phyloP scores from a whole-genome alignment of 1,284 basidiomycete species.

The Papiliotrema laurentii region DNA sequence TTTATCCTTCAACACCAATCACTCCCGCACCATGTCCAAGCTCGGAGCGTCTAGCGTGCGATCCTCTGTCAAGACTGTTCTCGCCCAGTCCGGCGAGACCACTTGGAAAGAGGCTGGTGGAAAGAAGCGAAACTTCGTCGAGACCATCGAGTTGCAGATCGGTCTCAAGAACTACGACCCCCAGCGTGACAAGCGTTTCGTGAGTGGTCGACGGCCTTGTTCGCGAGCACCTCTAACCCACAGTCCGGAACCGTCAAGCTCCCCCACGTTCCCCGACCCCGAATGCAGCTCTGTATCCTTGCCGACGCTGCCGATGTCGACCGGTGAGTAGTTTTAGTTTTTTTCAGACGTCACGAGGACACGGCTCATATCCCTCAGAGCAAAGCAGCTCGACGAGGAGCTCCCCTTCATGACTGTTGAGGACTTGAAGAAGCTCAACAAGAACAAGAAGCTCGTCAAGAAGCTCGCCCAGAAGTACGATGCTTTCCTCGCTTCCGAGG shows the following conservation, averaged over 20 bases:
- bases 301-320: constrained; percentile 99
- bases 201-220: constrained; percentile 16
- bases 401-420: constrained; percentile 88
- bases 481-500: constrained; percentile 96
- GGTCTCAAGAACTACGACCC: constrained; percentile 98
- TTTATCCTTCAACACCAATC: constrained; percentile 20
- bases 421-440: constrained; percentile 86
- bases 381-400: constrained; percentile 48
- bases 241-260: constrained; percentile 98
- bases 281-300: constrained; percentile 99
- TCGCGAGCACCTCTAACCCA: background rate
- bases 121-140: constrained; percentile 66
- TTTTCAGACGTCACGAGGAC: no score
- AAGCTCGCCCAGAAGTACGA: constrained; percentile 99
- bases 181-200: constrained; percentile 51
- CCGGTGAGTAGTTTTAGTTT: constrained; percentile 42
- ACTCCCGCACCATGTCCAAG: constrained; percentile 52
- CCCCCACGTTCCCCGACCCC: constrained; percentile 92
- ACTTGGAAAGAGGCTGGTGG: constrained; percentile 46
- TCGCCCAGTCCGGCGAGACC: constrained; percentile 58
- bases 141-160: constrained; percentile 91
- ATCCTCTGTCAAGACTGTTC: constrained; percentile 82
- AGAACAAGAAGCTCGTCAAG: constrained; percentile 99
- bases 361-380: no score
- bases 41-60: constrained; percentile 99